Evolutionary conservation across 441 rosid species (phyloP), one percentile per base, ranked within the genome.

Genomic region (Eugenia klotzschiana): DNA sequence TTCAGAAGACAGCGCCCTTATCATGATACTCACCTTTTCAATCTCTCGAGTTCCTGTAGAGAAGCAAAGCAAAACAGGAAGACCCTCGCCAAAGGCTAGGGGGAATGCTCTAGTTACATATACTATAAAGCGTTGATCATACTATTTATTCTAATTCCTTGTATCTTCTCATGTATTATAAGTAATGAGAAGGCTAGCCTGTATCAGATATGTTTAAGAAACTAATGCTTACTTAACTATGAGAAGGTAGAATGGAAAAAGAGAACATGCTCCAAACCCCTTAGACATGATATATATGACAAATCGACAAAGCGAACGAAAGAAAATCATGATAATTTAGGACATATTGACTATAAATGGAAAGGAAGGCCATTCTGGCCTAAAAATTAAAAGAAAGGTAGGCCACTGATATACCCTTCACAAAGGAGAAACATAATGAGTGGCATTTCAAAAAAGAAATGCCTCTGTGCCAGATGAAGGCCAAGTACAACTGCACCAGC

Each of bases 1-100:
- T 96, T 89, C 92, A 87, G 51, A 96, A 95, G 89, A 85, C 89
- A 27, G 85, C 82, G 60, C 85, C 92, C 81, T 87, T 87, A 89
- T 91, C 92, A 69, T 88, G 87, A 93, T 87, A 82, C 41, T 58
- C 83, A 53, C 81, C 49, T 80, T 73, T 40, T 40, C 52, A 58
- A 7, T 77, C 10, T 50, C 56, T 49, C 64, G 41, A 29, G 51
- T 50, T 79, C 79, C 60, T 50, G 20, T 40, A 64, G 46, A 64
- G 77, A 64, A 64, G 77, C 77, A 64, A 64, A 64, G 79, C 46
- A 53, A 83, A 25, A 41, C 40, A 80, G 81, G 49, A 55, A 73
- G 49, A 46, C 77, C 79, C 84, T 73, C 40, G 52, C 74, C 43
- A 51, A 84, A 86, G 83, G 82, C 64, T 69, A 79, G 80, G 81